Evolutionary conservation across 2,329 filamentous ascomycete genomes (phyloP).

Genomic region (Pyrenophora tritici-repentis): DNA sequence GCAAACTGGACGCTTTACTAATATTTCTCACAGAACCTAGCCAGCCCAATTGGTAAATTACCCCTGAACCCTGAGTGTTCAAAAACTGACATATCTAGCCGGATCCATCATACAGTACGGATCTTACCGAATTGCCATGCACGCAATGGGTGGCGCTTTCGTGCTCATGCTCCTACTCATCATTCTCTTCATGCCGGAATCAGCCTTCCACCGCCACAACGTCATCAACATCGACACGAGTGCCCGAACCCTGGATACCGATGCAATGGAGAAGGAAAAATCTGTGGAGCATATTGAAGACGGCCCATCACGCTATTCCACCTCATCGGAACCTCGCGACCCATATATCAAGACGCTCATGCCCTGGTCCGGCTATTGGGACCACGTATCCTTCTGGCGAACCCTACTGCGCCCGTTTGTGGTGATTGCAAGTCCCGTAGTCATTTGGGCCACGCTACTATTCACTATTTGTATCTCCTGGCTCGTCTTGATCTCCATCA

Average conservation of each 20-base stretch:
- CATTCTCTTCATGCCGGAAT: constrained; percentile 34
- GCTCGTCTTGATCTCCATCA: constrained; percentile 33
- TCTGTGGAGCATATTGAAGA: constrained; percentile 16
- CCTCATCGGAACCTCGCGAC: constrained; percentile 5
- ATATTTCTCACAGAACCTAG: constrained; percentile 19
- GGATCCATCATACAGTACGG: constrained; percentile 30
- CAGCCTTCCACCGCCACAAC: constrained; percentile 18
- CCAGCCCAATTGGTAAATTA: constrained; percentile 20
- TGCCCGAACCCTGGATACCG: constrained; percentile 12
- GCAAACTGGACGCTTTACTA: neutral
- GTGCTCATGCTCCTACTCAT: constrained; percentile 28
- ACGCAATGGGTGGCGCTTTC: constrained; percentile 30
- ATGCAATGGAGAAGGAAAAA: constrained; percentile 17
- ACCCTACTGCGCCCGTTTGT: constrained; percentile 28
- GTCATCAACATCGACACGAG: constrained; percentile 28
- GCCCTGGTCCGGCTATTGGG: constrained; percentile 28
- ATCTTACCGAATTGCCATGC: constrained; percentile 25
- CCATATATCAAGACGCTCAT: constrained; percentile 17
- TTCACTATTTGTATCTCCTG: constrained; percentile 37
- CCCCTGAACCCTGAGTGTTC: neutral
- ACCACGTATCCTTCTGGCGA: constrained; percentile 28
- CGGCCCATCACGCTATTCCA: neutral
- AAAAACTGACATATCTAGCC: constrained; percentile 3
- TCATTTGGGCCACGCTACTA: constrained; percentile 31
- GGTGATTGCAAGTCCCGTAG: constrained; percentile 22